Evolutionary conservation across 805 yeast genomes (phyloP), one percentile per base, ranked within the genome.

Genomic region (Crinitomyces ghanaensis): DNA sequence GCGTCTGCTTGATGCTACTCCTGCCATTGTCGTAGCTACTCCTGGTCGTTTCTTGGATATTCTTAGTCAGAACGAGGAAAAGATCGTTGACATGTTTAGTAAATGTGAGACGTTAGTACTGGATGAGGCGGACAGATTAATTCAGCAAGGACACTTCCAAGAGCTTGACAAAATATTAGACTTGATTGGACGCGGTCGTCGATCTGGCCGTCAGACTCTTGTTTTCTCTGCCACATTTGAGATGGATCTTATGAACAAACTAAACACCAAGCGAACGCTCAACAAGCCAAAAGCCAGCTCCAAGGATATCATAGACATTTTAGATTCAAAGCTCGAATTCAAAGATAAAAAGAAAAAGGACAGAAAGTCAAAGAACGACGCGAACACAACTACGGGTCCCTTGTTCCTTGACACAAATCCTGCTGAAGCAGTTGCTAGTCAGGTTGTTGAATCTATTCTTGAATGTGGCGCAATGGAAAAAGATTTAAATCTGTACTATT

Each of bases 151-250:
- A 2, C 97, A 86, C 57, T 91, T 88, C 52, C 93, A 83, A 39
- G 98, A 91, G 54, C 70, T 91, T 42, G 93, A 79, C 45, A 78
- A 74, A 48, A 78, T 83, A 38, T 59, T 88, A 40, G 83, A 78
- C 35, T 54, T 79, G 11, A 55, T 91, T 16, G 56, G 61, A 54
- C 46, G 68, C 77, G 56, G 69, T 63, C 13, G 62, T 54, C 38
- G 21, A 7, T 21, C 40, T 15, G 34, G 41, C 22, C 48, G 85
- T 68, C 98, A 91, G 59, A 82, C 95, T 1, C 61, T 86, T 45
- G 84, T 91, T n/a, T 91, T 83, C 50, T 81, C 94, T 24, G 98
- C 98, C 3, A 88, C 98, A 0, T 91, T 91, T 56, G 76, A 86
- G 4, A 68, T 73, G 42, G 88, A 78, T 33, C 63, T 91, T 19